Evolutionary conservation across 768 basidiomycete genomes (phyloP).

Genomic region (Nidularia pulvinata): DNA sequence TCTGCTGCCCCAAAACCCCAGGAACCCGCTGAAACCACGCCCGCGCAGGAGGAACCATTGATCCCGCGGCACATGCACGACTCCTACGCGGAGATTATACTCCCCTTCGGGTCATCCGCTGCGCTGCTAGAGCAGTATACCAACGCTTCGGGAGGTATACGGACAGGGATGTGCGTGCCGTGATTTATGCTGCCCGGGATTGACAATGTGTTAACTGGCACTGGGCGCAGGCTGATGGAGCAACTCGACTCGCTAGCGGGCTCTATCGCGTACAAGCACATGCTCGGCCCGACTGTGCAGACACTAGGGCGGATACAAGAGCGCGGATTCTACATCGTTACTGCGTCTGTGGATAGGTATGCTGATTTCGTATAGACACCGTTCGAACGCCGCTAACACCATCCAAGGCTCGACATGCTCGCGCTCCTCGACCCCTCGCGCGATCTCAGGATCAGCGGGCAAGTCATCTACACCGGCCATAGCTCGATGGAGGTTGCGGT

Average conservation of each 20-base stretch:
- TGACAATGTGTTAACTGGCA: not conserved
- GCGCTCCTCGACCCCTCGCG: conserved; percentile 54
- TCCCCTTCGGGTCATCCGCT: conserved; percentile 63
- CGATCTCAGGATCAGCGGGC: conserved; percentile 76
- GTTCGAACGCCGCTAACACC: not conserved
- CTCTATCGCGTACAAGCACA: conserved; percentile 82
- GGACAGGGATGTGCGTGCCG: conserved; percentile 55
- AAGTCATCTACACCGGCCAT: conserved; percentile 76
- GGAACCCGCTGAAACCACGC: conserved; percentile 4
- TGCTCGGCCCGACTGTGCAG: conserved; percentile 65
- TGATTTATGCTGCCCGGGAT: not conserved
- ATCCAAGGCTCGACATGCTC: conserved; percentile 64
- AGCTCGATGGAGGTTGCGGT: conserved; percentile 89
- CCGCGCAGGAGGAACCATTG: conserved; percentile 18
- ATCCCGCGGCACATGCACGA: conserved; percentile 64
- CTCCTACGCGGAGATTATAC: conserved; percentile 64
- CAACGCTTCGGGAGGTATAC: conserved; percentile 70
- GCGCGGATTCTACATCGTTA: conserved; percentile 80
- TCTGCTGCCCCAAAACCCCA: conserved; percentile 6
- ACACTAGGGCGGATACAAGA: conserved; percentile 55
- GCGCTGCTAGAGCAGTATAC: conserved; percentile 67
- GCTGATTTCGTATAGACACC: conserved; percentile 1
- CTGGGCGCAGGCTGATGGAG: conserved; percentile 61
- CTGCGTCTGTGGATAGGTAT: conserved; percentile 79
- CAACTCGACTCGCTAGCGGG: conserved; percentile 86